These are phyloP conservation scores for Pseudogymnoascus pannorum DNA, from an alignment of 2,329 filamentous ascomycete genomes.

Conservation along the genomic window DNA sequence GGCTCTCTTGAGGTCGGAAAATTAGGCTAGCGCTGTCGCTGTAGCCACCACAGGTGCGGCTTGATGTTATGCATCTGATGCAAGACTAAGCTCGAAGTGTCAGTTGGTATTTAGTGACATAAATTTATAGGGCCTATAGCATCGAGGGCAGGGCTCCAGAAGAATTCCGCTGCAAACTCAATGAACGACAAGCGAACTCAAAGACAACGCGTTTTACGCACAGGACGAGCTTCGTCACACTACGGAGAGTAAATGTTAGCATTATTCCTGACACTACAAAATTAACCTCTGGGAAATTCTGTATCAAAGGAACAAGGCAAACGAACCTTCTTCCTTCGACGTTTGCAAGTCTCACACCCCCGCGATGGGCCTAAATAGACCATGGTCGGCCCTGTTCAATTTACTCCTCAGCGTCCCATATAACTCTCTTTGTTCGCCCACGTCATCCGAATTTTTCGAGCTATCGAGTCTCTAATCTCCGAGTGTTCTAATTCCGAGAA, in stretches of 20 bases:
- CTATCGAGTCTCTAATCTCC: not conserved
- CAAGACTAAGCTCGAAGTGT: constrained; percentile 17
- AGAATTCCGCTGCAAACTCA: not conserved
- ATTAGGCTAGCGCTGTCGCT: constrained; percentile 6
- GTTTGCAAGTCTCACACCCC: constrained; percentile 20
- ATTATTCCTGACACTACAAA: not conserved
- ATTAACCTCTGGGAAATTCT: not conserved
- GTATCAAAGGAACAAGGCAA: not conserved
- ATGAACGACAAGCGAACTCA: not conserved
- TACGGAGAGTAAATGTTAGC: not conserved
- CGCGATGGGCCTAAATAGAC: constrained; percentile 19
- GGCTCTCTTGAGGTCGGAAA: constrained; percentile 9
- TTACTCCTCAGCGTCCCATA: not conserved
- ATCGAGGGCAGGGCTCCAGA: not conserved
- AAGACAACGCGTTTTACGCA: constrained; percentile 12
- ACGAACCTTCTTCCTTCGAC: constrained; percentile 20
- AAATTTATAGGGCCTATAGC: not conserved
- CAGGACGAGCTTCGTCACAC: constrained; percentile 22
- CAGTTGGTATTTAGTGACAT: not conserved
- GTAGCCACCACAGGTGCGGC: constrained; percentile 19
- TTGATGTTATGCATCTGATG: constrained; percentile 18
- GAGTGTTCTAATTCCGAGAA: not conserved
- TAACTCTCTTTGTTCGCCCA: not conserved
- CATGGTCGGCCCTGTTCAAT: not conserved
- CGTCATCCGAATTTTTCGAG: not conserved